phyloP scores from a whole-genome alignment of 129 eudicot species.

The Artemisia argyi region DNA sequence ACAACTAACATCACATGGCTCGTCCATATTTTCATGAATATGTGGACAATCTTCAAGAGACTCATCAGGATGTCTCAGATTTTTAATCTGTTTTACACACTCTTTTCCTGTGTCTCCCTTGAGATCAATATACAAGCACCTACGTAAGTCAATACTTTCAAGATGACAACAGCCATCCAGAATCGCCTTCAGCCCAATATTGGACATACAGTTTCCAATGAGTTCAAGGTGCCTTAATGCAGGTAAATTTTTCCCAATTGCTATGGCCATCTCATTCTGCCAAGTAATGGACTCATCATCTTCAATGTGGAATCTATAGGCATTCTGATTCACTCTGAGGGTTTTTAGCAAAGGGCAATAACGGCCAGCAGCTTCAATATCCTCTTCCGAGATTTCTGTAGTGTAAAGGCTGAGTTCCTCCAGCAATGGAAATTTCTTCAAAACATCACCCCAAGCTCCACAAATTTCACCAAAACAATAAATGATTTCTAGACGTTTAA shows the following conservation, averaged over 20 bases:
- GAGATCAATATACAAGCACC: not conserved
- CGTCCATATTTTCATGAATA: not conserved
- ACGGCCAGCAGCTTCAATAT: not conserved
- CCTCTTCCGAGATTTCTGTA: not conserved
- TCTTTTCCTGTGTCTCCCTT: not conserved
- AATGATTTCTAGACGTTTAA: constrained; percentile 3
- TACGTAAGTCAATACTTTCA: constrained; percentile 7
- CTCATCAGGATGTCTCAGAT: constrained; percentile 6
- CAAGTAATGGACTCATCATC: too few species aligned
- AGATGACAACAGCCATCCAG: constrained; percentile 17
- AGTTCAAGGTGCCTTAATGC: constrained; percentile 16
- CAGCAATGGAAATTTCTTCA: constrained; percentile 5
- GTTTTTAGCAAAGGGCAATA: constrained; percentile 3
- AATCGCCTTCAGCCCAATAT: constrained; percentile 16
- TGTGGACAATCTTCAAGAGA: not conserved
- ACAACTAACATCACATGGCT: not conserved
- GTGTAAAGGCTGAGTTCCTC: constrained; percentile 6
- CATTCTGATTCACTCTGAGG: not conserved
- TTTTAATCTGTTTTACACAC: constrained; percentile 3
- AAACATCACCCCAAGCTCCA: not conserved
- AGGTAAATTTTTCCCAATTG: not conserved
- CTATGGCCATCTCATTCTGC: too few species aligned
- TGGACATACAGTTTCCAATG: not conserved
- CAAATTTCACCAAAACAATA: not conserved
- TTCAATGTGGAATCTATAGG: too few species aligned